These are phyloP conservation scores for Quercus dentata DNA, from an alignment of 306 rosid genomes.

Conservation along the genomic window DNA sequence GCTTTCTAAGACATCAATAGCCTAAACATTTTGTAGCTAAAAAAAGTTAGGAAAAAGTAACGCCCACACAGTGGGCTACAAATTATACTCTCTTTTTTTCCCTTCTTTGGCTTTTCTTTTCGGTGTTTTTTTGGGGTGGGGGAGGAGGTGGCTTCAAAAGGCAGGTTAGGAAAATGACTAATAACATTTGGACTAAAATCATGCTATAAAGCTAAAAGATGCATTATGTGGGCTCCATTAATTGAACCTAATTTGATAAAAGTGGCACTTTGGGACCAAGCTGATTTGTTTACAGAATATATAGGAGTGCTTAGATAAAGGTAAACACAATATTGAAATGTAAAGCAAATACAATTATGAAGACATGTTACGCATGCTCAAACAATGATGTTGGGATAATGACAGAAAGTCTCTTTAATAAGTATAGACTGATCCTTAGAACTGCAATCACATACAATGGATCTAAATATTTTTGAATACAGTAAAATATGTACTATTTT, in stretches of 20 bases:
- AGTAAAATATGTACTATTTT: conserved; percentile 17
- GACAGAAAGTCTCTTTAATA: conserved; percentile 51
- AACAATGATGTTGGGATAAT: conserved; percentile 52
- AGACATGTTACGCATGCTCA: conserved; percentile 63
- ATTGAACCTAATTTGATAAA: conserved; percentile 16
- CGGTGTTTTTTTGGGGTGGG: background rate
- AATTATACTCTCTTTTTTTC: background rate
- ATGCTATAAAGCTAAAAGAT: conserved; percentile 25
- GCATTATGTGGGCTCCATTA: conserved; percentile 43
- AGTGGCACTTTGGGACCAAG: conserved; percentile 14
- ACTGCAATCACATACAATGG: conserved; percentile 40
- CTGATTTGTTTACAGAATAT: conserved; percentile 20
- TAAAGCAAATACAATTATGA: conserved; percentile 52
- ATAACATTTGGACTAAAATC: conserved; percentile 18
- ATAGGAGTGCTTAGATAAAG: conserved; percentile 45
- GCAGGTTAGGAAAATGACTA: conserved; percentile 18
- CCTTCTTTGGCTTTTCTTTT: background rate
- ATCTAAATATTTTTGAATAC: conserved; percentile 13
- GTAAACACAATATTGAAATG: conserved; percentile 33
- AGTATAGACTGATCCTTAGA: conserved; percentile 26
- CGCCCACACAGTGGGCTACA: background rate
- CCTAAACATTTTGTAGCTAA: conserved; percentile 1
- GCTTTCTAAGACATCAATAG: background rate
- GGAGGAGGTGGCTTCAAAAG: conserved; percentile 11
- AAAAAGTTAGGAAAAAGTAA: background rate